Evolutionary conservation across 345 rosid genomes (phyloP), one percentile per base, ranked within the genome.

Genomic region (Hypericum perforatum): DNA sequence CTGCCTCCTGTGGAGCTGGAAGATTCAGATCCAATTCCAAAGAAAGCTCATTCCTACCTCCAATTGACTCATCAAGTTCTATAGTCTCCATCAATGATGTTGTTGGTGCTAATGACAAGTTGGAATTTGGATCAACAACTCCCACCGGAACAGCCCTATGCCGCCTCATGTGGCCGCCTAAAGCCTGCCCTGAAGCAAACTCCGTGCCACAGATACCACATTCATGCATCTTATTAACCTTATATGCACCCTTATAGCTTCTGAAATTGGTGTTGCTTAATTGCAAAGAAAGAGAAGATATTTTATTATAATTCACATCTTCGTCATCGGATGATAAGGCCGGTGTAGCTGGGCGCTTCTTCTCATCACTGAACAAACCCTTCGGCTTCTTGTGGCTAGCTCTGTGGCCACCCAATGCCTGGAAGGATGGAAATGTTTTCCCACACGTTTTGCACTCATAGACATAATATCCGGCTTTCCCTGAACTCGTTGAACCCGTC

Each of bases 141-240:
- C 62, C 65, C 5, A 54, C 43, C 4, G 88, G 73, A 2, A 22
- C 32, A 1, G 79, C 73, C 52, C 95, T 68, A 51, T 94, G 99
- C 61, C 99, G 71, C 71, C 99, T 66, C 99, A 94, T 94, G 57
- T 94, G 99, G 12, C 99, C 99, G 3, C 99, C 99, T 51, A 94
- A 70, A 7, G 99, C 99, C 74, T 94, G 99, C 6, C 99, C 99
- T 0, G 99, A 94, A 5, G 79, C 74, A 43, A 94, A 94, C 61
- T 82, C 95, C 0, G 89, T 86, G 6, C 97, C 95, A 42, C 99
- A 94, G 56, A 89, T 73, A 0, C 86, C 84, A 66, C 99, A 94
- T 63, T 82, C 99, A 38, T 94, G 99, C 53, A 89, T 22, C 32
- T 22, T n/a, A n/a, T n/a, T 22, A 22, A 22, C 74, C 74, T 94